Evolutionary conservation across 2,329 filamentous ascomycete genomes (phyloP).

Genomic region (Neonectria faginata): DNA sequence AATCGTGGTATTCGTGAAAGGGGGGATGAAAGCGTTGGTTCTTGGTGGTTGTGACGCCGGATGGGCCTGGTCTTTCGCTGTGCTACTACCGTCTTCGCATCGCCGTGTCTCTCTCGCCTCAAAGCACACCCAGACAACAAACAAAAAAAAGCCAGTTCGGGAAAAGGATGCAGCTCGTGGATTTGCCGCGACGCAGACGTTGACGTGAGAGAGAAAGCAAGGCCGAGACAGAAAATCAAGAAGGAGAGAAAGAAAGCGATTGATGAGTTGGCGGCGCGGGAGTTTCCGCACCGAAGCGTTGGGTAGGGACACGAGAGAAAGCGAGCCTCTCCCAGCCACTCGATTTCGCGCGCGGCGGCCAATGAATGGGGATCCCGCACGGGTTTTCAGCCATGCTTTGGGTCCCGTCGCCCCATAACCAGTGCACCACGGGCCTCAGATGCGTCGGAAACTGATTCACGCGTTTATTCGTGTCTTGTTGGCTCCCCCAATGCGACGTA

Average conservation of each 20-base stretch:
- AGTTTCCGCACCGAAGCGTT: slow-evolving; percentile 9
- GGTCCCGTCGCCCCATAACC: neutral
- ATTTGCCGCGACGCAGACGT: neutral
- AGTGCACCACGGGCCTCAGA: neutral
- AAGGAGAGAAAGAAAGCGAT: neutral
- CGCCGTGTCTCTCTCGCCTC: neutral
- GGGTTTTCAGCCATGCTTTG: neutral
- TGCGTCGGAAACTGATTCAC: neutral
- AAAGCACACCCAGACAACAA: neutral
- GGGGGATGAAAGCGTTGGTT: too few relatives aligned
- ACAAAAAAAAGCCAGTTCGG: neutral
- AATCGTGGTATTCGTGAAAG: neutral
- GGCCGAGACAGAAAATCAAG: neutral
- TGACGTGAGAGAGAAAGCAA: neutral
- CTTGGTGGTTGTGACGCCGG: neutral
- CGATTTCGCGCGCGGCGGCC: slow-evolving; percentile 18
- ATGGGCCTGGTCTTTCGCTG: neutral
- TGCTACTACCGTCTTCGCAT: slow-evolving; percentile 4
- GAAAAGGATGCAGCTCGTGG: neutral
- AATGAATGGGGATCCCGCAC: slow-evolving; percentile 6
- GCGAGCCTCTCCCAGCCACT: slow-evolving; percentile 26
- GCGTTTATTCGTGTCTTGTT: neutral
- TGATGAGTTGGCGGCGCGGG: slow-evolving; percentile 12
- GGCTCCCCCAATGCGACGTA: neutral
- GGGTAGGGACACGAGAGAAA: neutral